Percentiles rank a stretch among this genome's conserved stretches.
Evolutionary conservation across 495 filamentous ascomycete species (phyloP).

Genomic region (Penicillium coprophilum): DNA sequence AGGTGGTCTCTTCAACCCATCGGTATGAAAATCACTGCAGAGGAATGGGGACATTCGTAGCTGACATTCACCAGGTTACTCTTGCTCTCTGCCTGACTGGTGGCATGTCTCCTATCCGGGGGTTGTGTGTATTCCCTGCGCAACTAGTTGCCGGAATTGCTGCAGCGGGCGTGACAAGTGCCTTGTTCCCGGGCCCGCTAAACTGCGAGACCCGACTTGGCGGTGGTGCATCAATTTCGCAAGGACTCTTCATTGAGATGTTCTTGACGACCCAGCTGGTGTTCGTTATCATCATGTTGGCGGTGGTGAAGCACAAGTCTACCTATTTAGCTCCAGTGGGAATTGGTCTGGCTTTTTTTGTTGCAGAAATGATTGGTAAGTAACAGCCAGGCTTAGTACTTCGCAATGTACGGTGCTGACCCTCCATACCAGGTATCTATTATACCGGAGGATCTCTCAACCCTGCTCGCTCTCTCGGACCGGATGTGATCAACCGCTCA

Average conservation of each 20-base stretch:
- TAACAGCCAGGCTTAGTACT: neutral
- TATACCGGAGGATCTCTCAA: conserved; percentile 75
- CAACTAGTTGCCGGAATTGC: conserved; percentile 61
- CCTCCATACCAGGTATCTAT: conserved; percentile 53
- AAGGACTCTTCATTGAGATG: conserved; percentile 77
- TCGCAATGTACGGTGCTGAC: neutral
- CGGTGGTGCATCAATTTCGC: conserved; percentile 54
- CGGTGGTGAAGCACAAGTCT: conserved; percentile 77
- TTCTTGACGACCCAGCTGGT: conserved; percentile 77
- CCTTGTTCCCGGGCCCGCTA: conserved; percentile 61
- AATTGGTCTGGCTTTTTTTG: conserved; percentile 72
- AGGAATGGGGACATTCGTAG: neutral
- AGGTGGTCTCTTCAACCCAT: conserved; percentile 82
- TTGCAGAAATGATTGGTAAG: conserved; percentile 64
- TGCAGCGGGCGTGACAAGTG: conserved; percentile 59
- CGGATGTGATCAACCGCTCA: conserved; percentile 58
- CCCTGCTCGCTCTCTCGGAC: conserved; percentile 71
- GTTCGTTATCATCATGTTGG: conserved; percentile 79
- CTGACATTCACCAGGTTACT: conserved; percentile 47
- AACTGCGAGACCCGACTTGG: conserved; percentile 61
- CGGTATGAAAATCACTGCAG: conserved; percentile 38
- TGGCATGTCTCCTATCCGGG: conserved; percentile 53
- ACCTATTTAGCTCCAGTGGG: conserved; percentile 78
- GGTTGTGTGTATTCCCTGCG: conserved; percentile 48
- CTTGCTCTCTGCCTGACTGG: conserved; percentile 57